These are phyloP conservation scores for Alternaria brassicae DNA, from an alignment of 2,329 filamentous ascomycete species.

Conservation along the genomic window DNA sequence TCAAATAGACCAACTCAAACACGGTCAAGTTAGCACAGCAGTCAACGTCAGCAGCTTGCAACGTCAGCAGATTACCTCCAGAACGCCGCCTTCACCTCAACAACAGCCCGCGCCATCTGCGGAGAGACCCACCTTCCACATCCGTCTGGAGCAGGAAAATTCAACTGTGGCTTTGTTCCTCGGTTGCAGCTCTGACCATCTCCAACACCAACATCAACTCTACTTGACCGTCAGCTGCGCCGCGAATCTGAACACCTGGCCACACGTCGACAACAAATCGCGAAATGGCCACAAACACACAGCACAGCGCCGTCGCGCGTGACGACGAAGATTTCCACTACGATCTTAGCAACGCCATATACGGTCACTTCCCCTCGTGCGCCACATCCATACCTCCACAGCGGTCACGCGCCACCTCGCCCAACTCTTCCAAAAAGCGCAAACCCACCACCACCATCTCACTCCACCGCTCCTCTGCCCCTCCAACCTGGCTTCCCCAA, in stretches of 20 bases:
- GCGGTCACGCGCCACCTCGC: slow-evolving; percentile 18
- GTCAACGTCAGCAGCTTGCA: slow-evolving; percentile 19
- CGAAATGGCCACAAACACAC: background rate
- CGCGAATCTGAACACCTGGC: slow-evolving; percentile 11
- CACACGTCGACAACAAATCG: background rate
- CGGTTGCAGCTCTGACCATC: slow-evolving; percentile 8
- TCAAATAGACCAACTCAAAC: slow-evolving; percentile 18
- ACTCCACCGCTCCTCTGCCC: slow-evolving; percentile 6
- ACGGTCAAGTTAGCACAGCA: slow-evolving; percentile 26
- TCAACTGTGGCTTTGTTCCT: slow-evolving; percentile 22
- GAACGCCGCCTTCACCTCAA: slow-evolving; percentile 17
- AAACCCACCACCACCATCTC: slow-evolving; percentile 10
- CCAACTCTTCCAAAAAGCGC: slow-evolving; percentile 18
- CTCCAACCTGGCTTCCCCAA: slow-evolving; percentile 25
- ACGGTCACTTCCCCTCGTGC: slow-evolving; percentile 27
- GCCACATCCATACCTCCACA: slow-evolving; percentile 19
- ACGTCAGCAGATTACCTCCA: slow-evolving; percentile 42
- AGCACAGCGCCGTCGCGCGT: slow-evolving; percentile 23
- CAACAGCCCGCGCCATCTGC: background rate
- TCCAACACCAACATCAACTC: slow-evolving; percentile 6
- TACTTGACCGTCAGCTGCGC: background rate
- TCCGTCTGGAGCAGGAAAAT: slow-evolving; percentile 22
- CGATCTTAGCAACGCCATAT: slow-evolving; percentile 26
- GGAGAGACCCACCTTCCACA: slow-evolving; percentile 24
- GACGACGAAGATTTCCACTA: slow-evolving; percentile 21